Evolutionary conservation across 2,329 filamentous ascomycete species (phyloP), one percentile per base, ranked within the genome.

Genomic region (Peltaster fructicola): DNA sequence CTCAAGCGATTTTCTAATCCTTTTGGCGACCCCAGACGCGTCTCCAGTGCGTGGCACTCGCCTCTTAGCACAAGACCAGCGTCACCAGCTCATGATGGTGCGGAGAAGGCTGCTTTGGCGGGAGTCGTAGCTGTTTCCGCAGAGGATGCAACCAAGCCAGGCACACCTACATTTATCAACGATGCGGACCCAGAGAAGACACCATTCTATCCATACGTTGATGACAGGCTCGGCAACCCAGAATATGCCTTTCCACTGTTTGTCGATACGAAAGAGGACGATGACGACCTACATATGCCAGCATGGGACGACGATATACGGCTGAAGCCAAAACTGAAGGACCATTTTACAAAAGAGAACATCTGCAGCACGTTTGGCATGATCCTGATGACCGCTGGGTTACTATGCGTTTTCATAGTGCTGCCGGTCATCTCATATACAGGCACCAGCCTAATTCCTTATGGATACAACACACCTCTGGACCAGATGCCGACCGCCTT

Each of bases 211-310:
- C 47, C 48, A 3, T 52, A 53, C 14, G 36, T 61, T 7, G 57
- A 64, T 36, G 59, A 65, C 34, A 47, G 57, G 15, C 40, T 64
- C 8, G 49, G 44, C 10, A 54, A 52, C 6, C 56, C 58, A 2
- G 49, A 51, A 12, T 47, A 47, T 30, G 38, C 35, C 1, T 59
- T 57, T 37, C 53, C 60, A 4, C 37, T 65, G 11, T 60, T 61
- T 33, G 45, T 50, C 8, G 54, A 65, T 30, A 53, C 63, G 30
- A 50, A 55, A 23, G 63, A 67, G 37, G 52, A 52, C 14, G 63
- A 67, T 32, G 63, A 67, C 32, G 56, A 59, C 14, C 52, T 64
- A 43, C 63, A 67, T 30, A 58, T 61, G 48, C 62, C 63, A 7
- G 46, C 48, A 22, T 54, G 55, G 23, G 57, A 63, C 33, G 56